A percentile compares a stretch with the other conserved stretches of the same genome.
Conservation (phyloP, 2,329 filamentous ascomycete genomes). For the Diaporthe capsici region DNA sequence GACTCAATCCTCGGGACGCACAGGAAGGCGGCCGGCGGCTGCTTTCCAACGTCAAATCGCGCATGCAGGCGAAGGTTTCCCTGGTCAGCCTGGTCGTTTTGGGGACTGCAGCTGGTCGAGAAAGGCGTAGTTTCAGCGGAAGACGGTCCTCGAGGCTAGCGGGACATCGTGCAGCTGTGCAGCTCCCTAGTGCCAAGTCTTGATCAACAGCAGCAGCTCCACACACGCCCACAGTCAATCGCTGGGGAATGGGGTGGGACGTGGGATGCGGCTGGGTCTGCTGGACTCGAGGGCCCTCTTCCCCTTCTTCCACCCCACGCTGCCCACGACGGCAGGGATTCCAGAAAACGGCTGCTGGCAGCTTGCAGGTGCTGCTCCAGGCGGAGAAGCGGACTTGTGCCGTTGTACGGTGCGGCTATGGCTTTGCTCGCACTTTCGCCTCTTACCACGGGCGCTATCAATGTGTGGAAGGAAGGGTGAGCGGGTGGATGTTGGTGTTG, state of each 20-base stretch:
- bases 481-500: background rate
- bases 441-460: slow-evolving; percentile 6
- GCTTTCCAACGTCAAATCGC: slow-evolving; percentile 15
- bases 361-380: slow-evolving; percentile 7
- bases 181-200: slow-evolving; percentile 29
- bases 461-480: background rate
- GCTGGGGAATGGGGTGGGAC: slow-evolving; percentile 33
- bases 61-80: slow-evolving; percentile 23
- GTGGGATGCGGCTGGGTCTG: slow-evolving; percentile 33
- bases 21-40: slow-evolving; percentile 24
- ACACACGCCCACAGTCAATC: slow-evolving; percentile 32
- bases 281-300: slow-evolving; percentile 20
- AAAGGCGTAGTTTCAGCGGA: slow-evolving; percentile 23
- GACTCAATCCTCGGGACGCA: slow-evolving; percentile 22
- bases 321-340: slow-evolving; percentile 14
- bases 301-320: slow-evolving; percentile 37
- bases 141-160: slow-evolving; percentile 26
- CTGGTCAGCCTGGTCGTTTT: slow-evolving; percentile 9
- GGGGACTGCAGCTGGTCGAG: slow-evolving; percentile 17
- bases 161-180: slow-evolving; percentile 33
- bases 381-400: slow-evolving; percentile 26
- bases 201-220: slow-evolving; percentile 29
- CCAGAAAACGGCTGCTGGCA: slow-evolving; percentile 17
- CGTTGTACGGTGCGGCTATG: slow-evolving; percentile 27
- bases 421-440: slow-evolving; percentile 11